A percentile compares a stretch with the other conserved stretches of the same genome.
These are phyloP conservation scores for Pythium myriotylum DNA, from an alignment of 352 stramenopile genomes.

Conservation along the genomic window DNA sequence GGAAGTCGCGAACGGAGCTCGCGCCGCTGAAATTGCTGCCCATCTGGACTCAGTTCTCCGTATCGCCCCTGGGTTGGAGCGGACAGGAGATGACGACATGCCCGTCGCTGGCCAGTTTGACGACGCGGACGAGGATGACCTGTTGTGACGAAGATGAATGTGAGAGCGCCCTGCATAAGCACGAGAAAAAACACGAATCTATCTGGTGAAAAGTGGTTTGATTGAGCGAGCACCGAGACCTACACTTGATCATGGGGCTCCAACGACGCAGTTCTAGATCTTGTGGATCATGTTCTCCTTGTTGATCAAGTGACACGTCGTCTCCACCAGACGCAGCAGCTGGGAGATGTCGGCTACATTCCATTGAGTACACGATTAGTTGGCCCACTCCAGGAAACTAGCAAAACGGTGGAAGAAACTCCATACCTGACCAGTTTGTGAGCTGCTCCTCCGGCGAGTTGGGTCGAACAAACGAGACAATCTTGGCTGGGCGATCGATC, in stretches of 20 bases:
- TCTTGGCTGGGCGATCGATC: slow-evolving; percentile 97
- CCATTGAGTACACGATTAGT: slow-evolving; percentile 8
- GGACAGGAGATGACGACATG: slow-evolving; percentile 4
- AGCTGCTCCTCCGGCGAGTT: slow-evolving; percentile 94
- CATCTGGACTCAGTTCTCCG: slow-evolving; percentile 75
- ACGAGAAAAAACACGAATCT: not conserved
- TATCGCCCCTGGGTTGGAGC: slow-evolving; percentile 51
- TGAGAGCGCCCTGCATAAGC: too few relatives aligned
- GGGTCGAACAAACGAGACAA: slow-evolving; percentile 93
- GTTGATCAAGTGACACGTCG: slow-evolving; percentile 98
- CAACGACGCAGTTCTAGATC: slow-evolving; percentile 49
- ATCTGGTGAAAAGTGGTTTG: slow-evolving; percentile 4
- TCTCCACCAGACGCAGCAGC: slow-evolving; percentile 96
- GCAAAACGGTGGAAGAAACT: not conserved
- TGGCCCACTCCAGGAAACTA: not conserved
- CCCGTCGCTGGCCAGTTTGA: slow-evolving; percentile 75
- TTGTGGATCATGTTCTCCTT: slow-evolving; percentile 99
- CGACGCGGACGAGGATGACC: slow-evolving; percentile 72
- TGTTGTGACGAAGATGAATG: slow-evolving; percentile 27
- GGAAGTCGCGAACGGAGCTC: slow-evolving; percentile 67
- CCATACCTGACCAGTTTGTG: slow-evolving; percentile 92
- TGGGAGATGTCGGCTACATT: slow-evolving; percentile 92
- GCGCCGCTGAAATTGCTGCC: slow-evolving; percentile 59
- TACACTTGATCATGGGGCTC: not conserved
- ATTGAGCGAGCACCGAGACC: not conserved